Base-by-base conservation (phyloP, 108 stramenopile species). In the Nannochloropsis gaditana region DNA sequence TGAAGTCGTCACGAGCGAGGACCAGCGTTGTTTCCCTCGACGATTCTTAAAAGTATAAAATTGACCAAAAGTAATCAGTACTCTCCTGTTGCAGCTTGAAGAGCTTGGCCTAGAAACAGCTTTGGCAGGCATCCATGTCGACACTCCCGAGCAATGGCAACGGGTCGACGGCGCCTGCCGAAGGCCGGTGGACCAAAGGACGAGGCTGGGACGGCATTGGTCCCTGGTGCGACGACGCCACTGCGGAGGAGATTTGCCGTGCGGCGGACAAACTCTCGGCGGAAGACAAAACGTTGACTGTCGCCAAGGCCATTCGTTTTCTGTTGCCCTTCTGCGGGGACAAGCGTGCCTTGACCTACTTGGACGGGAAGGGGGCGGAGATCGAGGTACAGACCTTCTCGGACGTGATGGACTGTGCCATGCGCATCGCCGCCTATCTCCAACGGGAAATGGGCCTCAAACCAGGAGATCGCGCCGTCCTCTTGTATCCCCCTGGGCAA, bases 401-500 rank as follows among this genome's bases (percentile, higher is more conserved):
- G 42, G 42, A 50, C 41, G 15, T 88, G 79, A 44, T 50, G 50
- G 45, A 17, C 41, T 80, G 84, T 41, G 84, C 87, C 5, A 82
- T 15, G 9, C 80, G 84, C 42, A 44, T 88, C 17, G 87, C 87
- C 19, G 45, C 80, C 43, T 84, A 90, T 45, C 86, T 90, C 41
- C 86, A 43, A 8, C 82, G 84, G 41, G 45, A 86, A 2, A 43
- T 89, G 44, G 47, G 45, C 43, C 43, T 90, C 44, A n/a, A 21
- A n/a, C 84, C 44, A 59, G 95, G 94, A 10, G 93, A 93, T 86
- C 88, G 94, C 11, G 92, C 93, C 10, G 87, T 99, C n/a, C 91
- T 99, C 45, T 96, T 98, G 10, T 99, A 97, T 86, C 95, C 96
- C 42, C 99, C 99, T 15, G 95, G 95, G 8, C 92, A 96, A 11